Conservation (phyloP, 1,284 basidiomycete species). For the Xerocomus minutiporus region DNA sequence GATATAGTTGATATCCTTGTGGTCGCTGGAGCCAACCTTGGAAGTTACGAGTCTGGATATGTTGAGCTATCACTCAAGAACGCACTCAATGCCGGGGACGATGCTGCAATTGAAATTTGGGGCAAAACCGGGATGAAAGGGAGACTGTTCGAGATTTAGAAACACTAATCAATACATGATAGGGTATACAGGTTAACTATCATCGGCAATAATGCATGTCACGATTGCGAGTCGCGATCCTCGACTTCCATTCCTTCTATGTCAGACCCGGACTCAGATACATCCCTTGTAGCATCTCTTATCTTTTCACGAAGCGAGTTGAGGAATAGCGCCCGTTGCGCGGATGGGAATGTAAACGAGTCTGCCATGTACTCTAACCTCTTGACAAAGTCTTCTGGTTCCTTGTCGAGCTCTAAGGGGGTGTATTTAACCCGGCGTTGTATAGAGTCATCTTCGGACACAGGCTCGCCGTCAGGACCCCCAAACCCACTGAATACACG, state of each 20-base stretch:
- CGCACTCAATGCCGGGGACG: constrained; percentile 44
- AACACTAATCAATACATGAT: constrained; percentile 14
- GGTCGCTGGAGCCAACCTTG: constrained; percentile 71
- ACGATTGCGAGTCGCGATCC: constrained; percentile 9
- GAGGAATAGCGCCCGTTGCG: constrained; percentile 62
- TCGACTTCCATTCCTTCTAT: constrained; percentile 30
- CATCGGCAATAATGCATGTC: constrained; percentile 1
- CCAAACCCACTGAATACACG: constrained; percentile 41
- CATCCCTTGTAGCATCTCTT: constrained; percentile 34
- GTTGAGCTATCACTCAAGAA: constrained; percentile 47
- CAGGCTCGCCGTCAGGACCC: constrained; percentile 31
- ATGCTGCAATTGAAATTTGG: constrained; percentile 50
- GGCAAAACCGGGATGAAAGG: constrained; percentile 35
- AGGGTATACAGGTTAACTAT: constrained; percentile 18
- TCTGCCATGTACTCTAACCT: constrained; percentile 56
- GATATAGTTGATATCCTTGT: constrained; percentile 64
- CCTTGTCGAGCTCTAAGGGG: constrained; percentile 61
- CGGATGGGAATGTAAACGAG: constrained; percentile 61
- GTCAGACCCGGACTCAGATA: constrained; percentile 30
- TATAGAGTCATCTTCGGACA: constrained; percentile 32
- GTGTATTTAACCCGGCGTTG: constrained; percentile 52
- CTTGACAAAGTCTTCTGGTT: constrained; percentile 48
- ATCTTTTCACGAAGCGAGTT: constrained; percentile 52
- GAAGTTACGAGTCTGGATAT: constrained; percentile 63
- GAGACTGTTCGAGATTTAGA: not conserved